These are phyloP conservation scores for Phytophthora quininea DNA, from an alignment of 352 stramenopile genomes.

Conservation along the genomic window DNA sequence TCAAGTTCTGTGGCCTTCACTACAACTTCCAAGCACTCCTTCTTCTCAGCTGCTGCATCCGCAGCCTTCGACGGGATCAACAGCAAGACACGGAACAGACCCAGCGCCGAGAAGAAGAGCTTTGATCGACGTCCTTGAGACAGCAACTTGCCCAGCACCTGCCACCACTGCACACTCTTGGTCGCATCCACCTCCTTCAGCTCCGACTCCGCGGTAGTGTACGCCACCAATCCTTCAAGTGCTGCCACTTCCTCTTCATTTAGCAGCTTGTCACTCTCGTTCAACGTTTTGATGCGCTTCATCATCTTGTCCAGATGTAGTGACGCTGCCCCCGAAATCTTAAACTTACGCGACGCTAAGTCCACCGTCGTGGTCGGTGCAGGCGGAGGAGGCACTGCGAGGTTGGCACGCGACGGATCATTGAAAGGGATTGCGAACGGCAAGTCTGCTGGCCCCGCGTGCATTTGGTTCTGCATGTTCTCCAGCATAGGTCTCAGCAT, in stretches of 20 bases:
- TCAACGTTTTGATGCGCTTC: conserved; percentile 43
- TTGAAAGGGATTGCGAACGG: conserved; percentile 80
- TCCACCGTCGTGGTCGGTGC: conserved; percentile 2
- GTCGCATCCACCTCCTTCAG: conserved; percentile 16
- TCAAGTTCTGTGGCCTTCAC: conserved; percentile 42
- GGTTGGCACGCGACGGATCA: conserved; percentile 45
- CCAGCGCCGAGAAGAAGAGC: conserved; percentile 66
- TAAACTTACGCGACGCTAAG: conserved; percentile 54
- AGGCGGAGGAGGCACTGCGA: conserved; percentile 11
- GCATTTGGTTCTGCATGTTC: conserved; percentile 86
- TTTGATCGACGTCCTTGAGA: conserved; percentile 29
- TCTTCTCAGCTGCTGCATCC: conserved; percentile 40
- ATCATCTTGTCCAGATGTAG: conserved; percentile 63
- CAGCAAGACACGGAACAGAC: conserved; percentile 66
- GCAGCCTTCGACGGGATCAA: conserved; percentile 35
- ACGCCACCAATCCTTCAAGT: conserved; percentile 33
- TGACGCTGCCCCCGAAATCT: conserved; percentile 53
- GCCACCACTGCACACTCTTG: conserved; percentile 45
- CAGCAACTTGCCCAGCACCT: conserved; percentile 52
- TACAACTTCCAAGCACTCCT: conserved; percentile 57
- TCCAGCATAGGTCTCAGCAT: conserved; percentile 86
- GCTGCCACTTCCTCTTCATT: conserved; percentile 33
- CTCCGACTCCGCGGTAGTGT: conserved; percentile 24
- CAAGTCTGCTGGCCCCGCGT: conserved; percentile 44
- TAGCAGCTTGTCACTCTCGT: conserved; percentile 31